These are phyloP conservation scores for Senecio squalidus DNA, from an alignment of 140 eudicot genomes.

Conservation along the genomic window DNA sequence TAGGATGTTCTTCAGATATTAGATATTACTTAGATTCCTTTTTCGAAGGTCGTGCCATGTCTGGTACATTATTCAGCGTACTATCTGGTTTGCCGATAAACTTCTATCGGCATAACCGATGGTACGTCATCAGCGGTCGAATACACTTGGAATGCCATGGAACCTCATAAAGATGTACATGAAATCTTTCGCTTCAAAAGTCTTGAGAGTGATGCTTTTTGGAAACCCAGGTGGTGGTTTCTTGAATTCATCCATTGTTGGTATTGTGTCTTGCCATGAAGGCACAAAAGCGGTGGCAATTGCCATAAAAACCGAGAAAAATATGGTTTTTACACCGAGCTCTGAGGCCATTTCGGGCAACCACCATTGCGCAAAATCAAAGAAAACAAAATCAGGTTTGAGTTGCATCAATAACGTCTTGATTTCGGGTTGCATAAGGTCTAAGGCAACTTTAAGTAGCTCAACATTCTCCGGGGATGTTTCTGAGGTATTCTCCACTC, in stretches of 20 bases:
- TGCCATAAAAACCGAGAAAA: conserved; percentile 28
- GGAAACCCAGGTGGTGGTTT: conserved; percentile 37
- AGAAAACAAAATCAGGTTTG: conserved; percentile 42
- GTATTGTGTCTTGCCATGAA: conserved; percentile 5
- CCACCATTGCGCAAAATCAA: conserved; percentile 64
- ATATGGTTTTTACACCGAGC: conserved; percentile 35
- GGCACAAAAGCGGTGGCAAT: conserved; percentile 11
- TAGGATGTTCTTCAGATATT: too few species aligned
- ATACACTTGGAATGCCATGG: conserved; percentile 25
- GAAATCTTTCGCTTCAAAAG: conserved; percentile 35
- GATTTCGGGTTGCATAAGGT: conserved; percentile 45
- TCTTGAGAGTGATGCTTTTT: conserved; percentile 13
- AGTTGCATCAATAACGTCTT: conserved; percentile 30
- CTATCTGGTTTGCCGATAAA: too few species aligned
- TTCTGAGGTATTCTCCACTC: conserved; percentile 44
- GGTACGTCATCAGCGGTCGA: too few species aligned
- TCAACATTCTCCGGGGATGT: conserved; percentile 23
- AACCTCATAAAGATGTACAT: conserved; percentile 39
- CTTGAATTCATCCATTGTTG: conserved; percentile 31
- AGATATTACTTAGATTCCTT: too few species aligned
- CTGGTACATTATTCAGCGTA: too few species aligned
- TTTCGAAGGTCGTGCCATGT: too few species aligned
- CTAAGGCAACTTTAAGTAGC: conserved; percentile 49
- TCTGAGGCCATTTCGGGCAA: conserved; percentile 35
- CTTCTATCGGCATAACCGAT: too few species aligned